Conservation (phyloP, 2,329 filamentous ascomycete genomes). For the Didymella exigua region DNA sequence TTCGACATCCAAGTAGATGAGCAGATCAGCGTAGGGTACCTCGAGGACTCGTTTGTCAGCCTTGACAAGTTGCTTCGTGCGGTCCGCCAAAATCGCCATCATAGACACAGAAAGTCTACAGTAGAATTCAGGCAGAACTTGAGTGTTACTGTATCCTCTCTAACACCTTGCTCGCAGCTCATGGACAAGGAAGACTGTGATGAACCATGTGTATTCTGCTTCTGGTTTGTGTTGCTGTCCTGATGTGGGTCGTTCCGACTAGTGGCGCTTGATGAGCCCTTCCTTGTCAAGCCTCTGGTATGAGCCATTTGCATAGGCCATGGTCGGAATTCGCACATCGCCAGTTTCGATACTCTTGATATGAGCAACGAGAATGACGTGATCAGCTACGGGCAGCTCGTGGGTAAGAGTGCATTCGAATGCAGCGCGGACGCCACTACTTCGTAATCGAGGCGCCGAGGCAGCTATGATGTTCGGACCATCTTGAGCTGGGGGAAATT, state of each 20-base stretch:
- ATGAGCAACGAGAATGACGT: conserved; percentile 55
- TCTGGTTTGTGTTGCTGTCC: conserved; percentile 13
- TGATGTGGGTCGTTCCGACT: not conserved
- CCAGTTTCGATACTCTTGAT: conserved; percentile 32
- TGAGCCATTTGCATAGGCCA: conserved; percentile 37
- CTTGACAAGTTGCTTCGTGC: conserved; percentile 24
- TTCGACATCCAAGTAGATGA: conserved; percentile 19
- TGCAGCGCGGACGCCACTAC: conserved; percentile 29
- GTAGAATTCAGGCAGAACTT: conserved; percentile 30
- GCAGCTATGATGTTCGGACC: conserved; percentile 6
- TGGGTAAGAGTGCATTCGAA: conserved; percentile 45
- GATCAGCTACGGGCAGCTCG: conserved; percentile 53
- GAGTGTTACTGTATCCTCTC: not conserved
- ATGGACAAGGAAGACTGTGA: not conserved
- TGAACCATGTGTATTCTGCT: not conserved
- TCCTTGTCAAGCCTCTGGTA: conserved; percentile 23
- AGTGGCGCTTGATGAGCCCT: conserved; percentile 6
- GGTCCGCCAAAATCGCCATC: conserved; percentile 21
- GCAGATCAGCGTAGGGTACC: conserved; percentile 17
- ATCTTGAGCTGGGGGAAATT: conserved; percentile 12
- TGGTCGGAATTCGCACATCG: conserved; percentile 8
- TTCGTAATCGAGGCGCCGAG: conserved; percentile 25
- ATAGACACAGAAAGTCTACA: conserved; percentile 24
- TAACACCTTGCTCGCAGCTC: not conserved
- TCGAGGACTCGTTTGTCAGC: conserved; percentile 20